Conservation (phyloP, 2,329 filamentous ascomycete species). For the Laburnicola sp. region DNA sequence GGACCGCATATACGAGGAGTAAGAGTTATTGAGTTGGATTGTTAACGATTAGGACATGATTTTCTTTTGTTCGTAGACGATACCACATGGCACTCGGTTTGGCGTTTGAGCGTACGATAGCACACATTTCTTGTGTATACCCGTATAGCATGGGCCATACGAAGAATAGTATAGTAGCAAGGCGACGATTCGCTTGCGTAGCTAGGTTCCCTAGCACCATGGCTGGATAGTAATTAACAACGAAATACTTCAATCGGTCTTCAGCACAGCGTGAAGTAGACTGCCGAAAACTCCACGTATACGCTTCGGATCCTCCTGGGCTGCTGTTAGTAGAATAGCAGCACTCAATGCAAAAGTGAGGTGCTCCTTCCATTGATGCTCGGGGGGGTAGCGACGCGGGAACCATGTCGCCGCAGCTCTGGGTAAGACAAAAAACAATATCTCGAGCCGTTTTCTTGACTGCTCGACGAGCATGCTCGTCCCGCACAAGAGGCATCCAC, state of each 20-base stretch:
- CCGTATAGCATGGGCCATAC: background rate
- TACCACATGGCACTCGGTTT: conserved; percentile 11
- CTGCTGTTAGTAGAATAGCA: conserved; percentile 36
- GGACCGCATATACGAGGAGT: conserved; percentile 38
- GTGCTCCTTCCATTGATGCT: conserved; percentile 37
- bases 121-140: conserved; percentile 2
- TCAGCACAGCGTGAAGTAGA: conserved; percentile 30
- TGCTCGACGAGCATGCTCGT: conserved; percentile 79
- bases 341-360: conserved; percentile 34
- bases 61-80: conserved; percentile 27
- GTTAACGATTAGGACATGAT: conserved; percentile 7
- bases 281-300: conserved; percentile 38
- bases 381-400: conserved; percentile 64
- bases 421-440: conserved; percentile 79
- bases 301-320: conserved; percentile 28
- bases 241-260: conserved; percentile 9
- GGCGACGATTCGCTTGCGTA: background rate
- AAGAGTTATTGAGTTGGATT: conserved; percentile 11
- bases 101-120: background rate
- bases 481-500: conserved; percentile 75
- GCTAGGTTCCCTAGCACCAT: background rate
- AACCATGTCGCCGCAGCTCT: conserved; percentile 74
- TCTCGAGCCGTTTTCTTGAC: conserved; percentile 67
- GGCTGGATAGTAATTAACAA: background rate
- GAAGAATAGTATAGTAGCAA: background rate